Evolutionary conservation across 257 asterid species (phyloP), one percentile per base, ranked within the genome.

Genomic region (Petunia axillaris): DNA sequence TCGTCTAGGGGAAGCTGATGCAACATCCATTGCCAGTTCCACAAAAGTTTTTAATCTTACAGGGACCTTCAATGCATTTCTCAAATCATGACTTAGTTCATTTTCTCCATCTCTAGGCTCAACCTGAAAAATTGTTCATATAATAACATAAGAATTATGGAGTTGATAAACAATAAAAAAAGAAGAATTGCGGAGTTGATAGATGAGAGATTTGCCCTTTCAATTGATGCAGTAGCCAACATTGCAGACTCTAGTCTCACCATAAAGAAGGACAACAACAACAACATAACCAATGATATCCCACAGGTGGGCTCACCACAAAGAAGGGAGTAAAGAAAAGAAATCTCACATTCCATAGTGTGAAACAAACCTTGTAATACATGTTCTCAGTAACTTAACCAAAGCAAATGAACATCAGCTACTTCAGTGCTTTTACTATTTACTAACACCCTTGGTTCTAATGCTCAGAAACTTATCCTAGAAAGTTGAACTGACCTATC

Each of bases 1-100:
- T 65, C 98, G 92, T 54, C 91, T 87, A 48, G 99, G 98, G 68
- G 97, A 93, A 84, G 95, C 97, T 81, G 99, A 95, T 44, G 97
- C 91, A 70, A 95, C 85, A 85, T 95, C 99, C 99, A 95, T 95
- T 39, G 96, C 84, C 64, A 88, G 83, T 88, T 91, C 97, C 84
- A 95, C 92, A 80, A 92, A 95, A 60, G 89, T 88, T 84, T 86
- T 92, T 81, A 95, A 82, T 87, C 88, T 91, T 84, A 95, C 87
- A 40, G 97, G 97, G 86, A 46, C 59, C 79, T 46, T 67, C 40
- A 83, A 75, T 54, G 84, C 77, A 81, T 80, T 75, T 80, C 59
- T 64, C 50, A 59, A 60, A 60, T 43, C 54, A 83, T 62, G 79
- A 81, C 78, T 81, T 73, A 82, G 84, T 37, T 54, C 79, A 80